Evolutionary conservation across 441 rosid genomes (phyloP).

Genomic region (Adansonia rubrostipa): DNA sequence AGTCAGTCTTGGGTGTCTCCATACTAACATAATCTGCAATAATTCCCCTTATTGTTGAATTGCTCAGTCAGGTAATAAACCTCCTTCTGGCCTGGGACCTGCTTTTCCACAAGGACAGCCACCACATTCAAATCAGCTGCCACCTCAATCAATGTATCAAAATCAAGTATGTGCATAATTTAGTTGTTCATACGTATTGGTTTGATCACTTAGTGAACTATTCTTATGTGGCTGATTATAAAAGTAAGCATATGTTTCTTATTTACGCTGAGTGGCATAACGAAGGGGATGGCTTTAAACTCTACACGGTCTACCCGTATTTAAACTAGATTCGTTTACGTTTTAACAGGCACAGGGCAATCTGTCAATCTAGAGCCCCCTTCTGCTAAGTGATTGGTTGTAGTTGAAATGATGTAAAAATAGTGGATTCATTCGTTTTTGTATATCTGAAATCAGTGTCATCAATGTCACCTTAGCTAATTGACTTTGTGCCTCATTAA

Average conservation of each 20-base stretch:
- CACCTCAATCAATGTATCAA: constrained; percentile 49
- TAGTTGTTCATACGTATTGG: background rate
- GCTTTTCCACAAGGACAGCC: constrained; percentile 76
- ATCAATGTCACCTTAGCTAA: too few relatives aligned
- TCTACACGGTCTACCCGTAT: too few relatives aligned
- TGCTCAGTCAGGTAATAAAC: constrained; percentile 60
- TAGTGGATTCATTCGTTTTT: too few relatives aligned
- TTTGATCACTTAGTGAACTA: background rate
- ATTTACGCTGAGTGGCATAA: too few relatives aligned
- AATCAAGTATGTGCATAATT: constrained; percentile 49
- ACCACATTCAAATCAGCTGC: constrained; percentile 58
- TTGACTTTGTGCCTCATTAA: too few relatives aligned
- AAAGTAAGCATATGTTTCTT: background rate
- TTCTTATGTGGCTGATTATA: background rate
- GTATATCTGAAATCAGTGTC: too few relatives aligned
- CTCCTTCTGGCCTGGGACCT: constrained; percentile 58
- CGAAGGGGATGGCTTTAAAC: too few relatives aligned
- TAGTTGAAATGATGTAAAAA: too few relatives aligned
- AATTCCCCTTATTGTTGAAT: constrained; percentile 30
- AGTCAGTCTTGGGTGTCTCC: background rate
- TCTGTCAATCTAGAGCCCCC: too few relatives aligned
- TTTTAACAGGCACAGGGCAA: too few relatives aligned
- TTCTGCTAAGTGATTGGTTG: too few relatives aligned
- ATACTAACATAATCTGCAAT: background rate
- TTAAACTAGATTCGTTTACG: too few relatives aligned